Evolutionary conservation across 352 stramenopile species (phyloP).

Genomic region (Thalassiosira hispida): DNA sequence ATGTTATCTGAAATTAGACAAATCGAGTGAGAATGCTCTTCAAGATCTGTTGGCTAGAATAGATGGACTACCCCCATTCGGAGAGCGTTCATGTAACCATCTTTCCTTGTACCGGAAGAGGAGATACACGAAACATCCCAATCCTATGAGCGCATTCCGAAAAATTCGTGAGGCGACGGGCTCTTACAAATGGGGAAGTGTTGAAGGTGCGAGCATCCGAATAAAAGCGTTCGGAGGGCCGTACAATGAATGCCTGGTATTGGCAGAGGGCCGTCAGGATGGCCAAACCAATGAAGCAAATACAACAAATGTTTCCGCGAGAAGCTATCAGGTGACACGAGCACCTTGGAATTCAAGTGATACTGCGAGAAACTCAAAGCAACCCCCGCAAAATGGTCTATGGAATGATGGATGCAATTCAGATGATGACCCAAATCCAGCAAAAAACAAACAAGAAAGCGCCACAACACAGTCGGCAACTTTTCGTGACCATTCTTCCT

Average conservation of each 20-base stretch:
- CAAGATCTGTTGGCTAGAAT: constrained; percentile 14
- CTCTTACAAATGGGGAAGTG: constrained; percentile 18
- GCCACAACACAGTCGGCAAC: not conserved
- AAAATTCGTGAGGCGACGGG: constrained; percentile 12
- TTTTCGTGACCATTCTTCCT: not conserved
- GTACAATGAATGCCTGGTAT: constrained; percentile 17
- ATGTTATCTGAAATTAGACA: constrained; percentile 18
- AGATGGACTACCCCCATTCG: constrained; percentile 15
- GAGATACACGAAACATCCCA: not conserved
- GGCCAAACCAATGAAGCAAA: not conserved
- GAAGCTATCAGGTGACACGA: too few species aligned
- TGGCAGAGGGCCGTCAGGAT: constrained; percentile 1
- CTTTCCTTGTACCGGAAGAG: constrained; percentile 27
- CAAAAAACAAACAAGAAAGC: not conserved
- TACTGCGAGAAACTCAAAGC: not conserved
- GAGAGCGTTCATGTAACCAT: constrained; percentile 11
- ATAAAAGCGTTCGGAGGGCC: constrained; percentile 19
- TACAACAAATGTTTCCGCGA: too few species aligned
- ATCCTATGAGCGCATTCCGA: constrained; percentile 4
- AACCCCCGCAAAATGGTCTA: not conserved
- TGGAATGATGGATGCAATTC: constrained; percentile 5
- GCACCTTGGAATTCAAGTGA: not conserved
- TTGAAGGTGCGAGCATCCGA: constrained; percentile 19
- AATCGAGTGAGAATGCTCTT: not conserved
- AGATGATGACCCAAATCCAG: not conserved